Evolutionary conservation across 208 protist species (phyloP), one percentile per base, ranked within the genome.

Genomic region (Trypanosoma lewisi): DNA sequence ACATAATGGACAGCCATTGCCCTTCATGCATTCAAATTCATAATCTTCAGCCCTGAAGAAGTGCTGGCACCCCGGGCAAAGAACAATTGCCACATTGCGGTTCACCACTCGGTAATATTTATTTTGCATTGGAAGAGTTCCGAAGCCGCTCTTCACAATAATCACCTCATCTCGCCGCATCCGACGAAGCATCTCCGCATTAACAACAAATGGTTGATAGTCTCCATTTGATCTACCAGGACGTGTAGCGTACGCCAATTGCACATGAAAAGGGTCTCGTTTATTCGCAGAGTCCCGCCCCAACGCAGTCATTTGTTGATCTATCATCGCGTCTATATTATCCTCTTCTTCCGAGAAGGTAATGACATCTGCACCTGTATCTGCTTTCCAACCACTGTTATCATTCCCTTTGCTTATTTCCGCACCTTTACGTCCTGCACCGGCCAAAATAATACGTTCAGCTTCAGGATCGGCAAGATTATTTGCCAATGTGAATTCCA

Each of bases 21-120:
- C 89, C 65, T 95, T 88, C 77, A 96, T 93, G 61, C 77, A 85
- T 71, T 93, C 85, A 30, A 77, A 79, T 82, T 97, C 94, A 66
- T 96, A 97, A 39, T 97, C 91, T 1, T 81, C 78, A 12, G 78
- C 84, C 63, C 84, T 74, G 73, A 98, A 98, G 65, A 98, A 97
- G 77, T 97, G 96, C 70, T 96, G 91, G 75, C 96, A 98, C n/a
- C 80, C 74, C 4, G 70, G 67, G 71, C 94, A 98, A 23, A 97
- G 63, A 5, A 80, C 63, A 47, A 98, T 85, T n/a, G 62, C 65
- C 1, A 85, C 73, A 53, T 90, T 89, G 4, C 73, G 49, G 31
- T 93, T 75, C 74, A 98, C 82, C 39, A 94, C 63, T 17, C 90
- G 82, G 67, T 96, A 98, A 80, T 96, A 98, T 55, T 87, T 82